These are phyloP conservation scores for Geranium brycei DNA, from an alignment of 345 rosid species.

Conservation along the genomic window DNA sequence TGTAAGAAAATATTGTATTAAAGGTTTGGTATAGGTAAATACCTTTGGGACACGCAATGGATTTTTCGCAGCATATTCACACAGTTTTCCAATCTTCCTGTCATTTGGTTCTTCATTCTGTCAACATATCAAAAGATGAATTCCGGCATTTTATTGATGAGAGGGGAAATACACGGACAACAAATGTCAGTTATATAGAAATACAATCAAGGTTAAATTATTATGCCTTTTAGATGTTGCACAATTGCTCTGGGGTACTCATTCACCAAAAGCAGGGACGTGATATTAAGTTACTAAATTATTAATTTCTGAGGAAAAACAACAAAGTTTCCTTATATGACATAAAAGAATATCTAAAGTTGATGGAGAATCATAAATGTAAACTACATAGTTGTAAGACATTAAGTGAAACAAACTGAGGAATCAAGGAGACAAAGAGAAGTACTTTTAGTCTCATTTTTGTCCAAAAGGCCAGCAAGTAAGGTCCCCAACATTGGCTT, in stretches of 20 bases:
- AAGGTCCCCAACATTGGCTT: neutral
- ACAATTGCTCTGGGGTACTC: neutral
- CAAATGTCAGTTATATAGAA: too few relatives aligned
- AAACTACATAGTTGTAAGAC: neutral
- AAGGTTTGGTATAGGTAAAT: slow-evolving; percentile 12
- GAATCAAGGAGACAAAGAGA: too few relatives aligned
- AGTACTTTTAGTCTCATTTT: neutral
- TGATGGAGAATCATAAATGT: too few relatives aligned
- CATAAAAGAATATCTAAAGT: neutral
- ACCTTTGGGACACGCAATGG: slow-evolving; percentile 95
- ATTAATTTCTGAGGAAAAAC: neutral
- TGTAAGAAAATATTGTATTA: slow-evolving; percentile 2
- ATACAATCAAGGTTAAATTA: too few relatives aligned
- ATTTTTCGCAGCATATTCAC: slow-evolving; percentile 88
- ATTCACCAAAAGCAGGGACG: neutral
- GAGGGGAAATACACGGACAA: neutral
- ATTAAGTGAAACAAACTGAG: neutral
- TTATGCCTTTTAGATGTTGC: too few relatives aligned
- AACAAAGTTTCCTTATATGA: neutral
- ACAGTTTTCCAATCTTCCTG: slow-evolving; percentile 76
- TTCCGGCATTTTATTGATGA: neutral
- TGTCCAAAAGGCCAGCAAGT: neutral
- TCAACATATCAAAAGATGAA: slow-evolving; percentile 11
- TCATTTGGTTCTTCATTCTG: slow-evolving; percentile 92
- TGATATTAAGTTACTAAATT: neutral